These are phyloP conservation scores for Pseudogymnoascus destructans DNA, from an alignment of 2,329 filamentous ascomycete genomes.

Conservation along the genomic window DNA sequence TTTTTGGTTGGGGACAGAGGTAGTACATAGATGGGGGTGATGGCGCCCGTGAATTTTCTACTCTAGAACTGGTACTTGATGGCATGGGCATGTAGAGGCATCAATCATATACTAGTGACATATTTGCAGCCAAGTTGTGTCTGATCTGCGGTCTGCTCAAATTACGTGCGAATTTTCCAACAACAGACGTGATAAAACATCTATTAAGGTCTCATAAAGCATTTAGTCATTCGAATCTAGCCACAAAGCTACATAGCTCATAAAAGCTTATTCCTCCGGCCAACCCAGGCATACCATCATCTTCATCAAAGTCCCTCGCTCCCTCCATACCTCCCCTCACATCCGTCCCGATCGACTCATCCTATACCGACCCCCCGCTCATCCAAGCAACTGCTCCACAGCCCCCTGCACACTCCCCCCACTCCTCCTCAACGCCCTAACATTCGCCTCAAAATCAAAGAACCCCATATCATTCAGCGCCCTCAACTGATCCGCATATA, in stretches of 20 bases:
- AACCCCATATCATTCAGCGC: constrained; percentile 99
- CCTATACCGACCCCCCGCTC: neutral
- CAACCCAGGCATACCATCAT: neutral
- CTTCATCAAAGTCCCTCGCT: neutral
- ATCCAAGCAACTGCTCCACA: constrained; percentile 54
- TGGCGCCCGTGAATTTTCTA: neutral
- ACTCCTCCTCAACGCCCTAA: constrained; percentile 72
- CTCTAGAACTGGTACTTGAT: neutral
- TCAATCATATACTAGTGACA: neutral
- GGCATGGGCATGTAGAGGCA: neutral
- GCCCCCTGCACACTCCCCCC: constrained; percentile 92
- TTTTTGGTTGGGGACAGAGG: neutral
- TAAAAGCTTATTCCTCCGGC: neutral
- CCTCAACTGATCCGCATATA: constrained; percentile 77
- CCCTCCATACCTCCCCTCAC: neutral
- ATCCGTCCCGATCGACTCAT: neutral
- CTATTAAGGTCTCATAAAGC: neutral
- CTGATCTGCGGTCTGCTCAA: neutral
- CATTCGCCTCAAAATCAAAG: constrained; percentile 88
- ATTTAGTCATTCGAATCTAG: neutral
- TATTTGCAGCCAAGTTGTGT: neutral
- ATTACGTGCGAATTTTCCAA: neutral
- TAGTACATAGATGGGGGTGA: neutral
- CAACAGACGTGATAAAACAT: neutral
- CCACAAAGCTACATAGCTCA: neutral